Evolutionary conservation across 2,329 filamentous ascomycete species (phyloP).

Genomic region (Akanthomyces dipterigenus): DNA sequence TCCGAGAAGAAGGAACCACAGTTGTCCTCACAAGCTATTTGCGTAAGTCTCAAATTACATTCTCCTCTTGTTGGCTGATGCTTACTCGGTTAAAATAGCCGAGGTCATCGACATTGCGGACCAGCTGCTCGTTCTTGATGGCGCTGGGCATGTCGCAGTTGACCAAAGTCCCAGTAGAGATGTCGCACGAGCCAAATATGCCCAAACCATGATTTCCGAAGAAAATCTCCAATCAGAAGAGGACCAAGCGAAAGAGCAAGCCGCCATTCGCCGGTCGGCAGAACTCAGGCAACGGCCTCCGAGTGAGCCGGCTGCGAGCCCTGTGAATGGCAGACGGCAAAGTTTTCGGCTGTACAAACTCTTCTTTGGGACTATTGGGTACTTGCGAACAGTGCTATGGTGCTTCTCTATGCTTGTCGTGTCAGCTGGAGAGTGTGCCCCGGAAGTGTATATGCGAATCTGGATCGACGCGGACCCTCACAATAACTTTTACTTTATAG

Average conservation of each 20-base stretch:
- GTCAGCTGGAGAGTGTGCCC: neutral
- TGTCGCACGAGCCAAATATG: too few relatives aligned
- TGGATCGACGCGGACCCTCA: neutral
- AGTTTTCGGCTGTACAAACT: neutral
- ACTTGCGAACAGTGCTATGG: neutral
- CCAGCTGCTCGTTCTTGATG: too few relatives aligned
- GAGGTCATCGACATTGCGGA: too few relatives aligned
- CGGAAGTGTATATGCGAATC: neutral
- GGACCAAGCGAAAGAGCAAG: neutral
- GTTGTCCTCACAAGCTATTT: too few relatives aligned
- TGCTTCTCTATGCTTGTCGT: neutral
- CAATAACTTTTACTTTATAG: neutral
- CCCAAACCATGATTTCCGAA: too few relatives aligned
- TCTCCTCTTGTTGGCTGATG: too few relatives aligned
- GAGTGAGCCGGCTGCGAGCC: neutral
- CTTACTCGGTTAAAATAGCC: too few relatives aligned
- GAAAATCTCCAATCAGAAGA: too few relatives aligned
- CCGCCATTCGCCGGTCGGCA: neutral
- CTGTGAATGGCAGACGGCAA: neutral
- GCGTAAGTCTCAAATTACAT: too few relatives aligned
- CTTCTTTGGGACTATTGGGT: neutral
- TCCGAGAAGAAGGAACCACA: too few relatives aligned
- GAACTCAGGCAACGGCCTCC: neutral
- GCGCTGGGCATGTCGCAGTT: too few relatives aligned
- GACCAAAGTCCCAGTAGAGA: too few relatives aligned